These are phyloP conservation scores for Lachancea quebecensis DNA, from an alignment of 805 yeast genomes.

Conservation along the genomic window DNA sequence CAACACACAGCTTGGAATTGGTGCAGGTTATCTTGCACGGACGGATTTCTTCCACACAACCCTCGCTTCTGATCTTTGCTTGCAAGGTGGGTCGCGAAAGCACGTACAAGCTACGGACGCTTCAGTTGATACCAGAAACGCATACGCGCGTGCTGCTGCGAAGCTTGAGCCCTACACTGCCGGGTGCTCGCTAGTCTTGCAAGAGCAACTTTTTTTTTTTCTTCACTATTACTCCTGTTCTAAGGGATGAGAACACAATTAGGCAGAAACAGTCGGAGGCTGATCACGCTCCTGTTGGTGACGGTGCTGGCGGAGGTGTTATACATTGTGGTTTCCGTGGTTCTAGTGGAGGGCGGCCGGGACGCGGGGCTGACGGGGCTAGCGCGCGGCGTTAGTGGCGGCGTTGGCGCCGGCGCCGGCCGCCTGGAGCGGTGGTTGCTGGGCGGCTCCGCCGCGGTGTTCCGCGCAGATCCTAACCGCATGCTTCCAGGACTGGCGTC, in stretches of 20 bases:
- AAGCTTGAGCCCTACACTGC: no score
- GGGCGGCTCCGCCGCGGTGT: background rate
- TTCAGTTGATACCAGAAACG: no score
- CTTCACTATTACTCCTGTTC: no score
- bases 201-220: no score
- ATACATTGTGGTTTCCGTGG: slow-evolving; percentile 3
- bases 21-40: no score
- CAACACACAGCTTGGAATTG: no score
- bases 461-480: slow-evolving; percentile 3
- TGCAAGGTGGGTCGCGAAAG: no score
- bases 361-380: background rate
- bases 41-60: no score
- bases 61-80: no score
- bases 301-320: slow-evolving; percentile 5
- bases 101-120: no score
- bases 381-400: background rate
- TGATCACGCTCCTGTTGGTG: slow-evolving; percentile 3
- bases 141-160: no score
- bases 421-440: background rate
- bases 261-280: slow-evolving; percentile 1
- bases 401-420: background rate
- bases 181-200: no score
- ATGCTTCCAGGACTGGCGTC: slow-evolving; percentile 5
- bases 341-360: background rate
- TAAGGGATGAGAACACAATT: slow-evolving; percentile 1